Base-by-base conservation (phyloP, 352 stramenopile genomes). In the Pythium diclinum region DNA sequence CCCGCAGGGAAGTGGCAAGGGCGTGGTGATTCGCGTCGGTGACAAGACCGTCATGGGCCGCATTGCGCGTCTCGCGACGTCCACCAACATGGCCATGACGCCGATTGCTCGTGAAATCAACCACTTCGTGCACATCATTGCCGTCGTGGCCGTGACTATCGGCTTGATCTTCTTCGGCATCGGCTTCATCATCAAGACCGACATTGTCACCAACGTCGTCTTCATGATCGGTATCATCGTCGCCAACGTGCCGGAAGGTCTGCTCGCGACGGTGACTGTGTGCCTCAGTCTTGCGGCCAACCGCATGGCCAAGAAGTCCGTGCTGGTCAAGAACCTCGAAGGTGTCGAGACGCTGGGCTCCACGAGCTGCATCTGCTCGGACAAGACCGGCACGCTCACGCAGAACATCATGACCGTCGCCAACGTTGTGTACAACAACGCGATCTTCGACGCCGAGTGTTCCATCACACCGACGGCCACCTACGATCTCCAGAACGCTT, bases 321-420 rank as follows among this genome's bases (percentile, higher is more conserved):
- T 97, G 58, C 73, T 98, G 13, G 92, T 98, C n/a, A 98, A 98
- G 79, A 96, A 97, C 62, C 75, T 98, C 33, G 83, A 97, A 63
- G 85, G 84, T 52, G 88, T 98, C 16, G 91, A 98, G 74, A 98
- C 91, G 10, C 74, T 98, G 9, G 93, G 92, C 9, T 97, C 87
- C 5, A 97, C 89, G 4, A 96, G 79, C n/a, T 94, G 81, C 64
- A 98, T 99, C 67, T 97, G 88, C 76, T 96, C 88, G 16, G 95
- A 98, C 69, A 98, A 98, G 78, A 98, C 93, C 0, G 93, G 93
- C 19, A 98, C 94, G 54, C 76, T 98, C 16, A 98, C 94, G 19
- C 78, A 94, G 52, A 98, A 98, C 68, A 81, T 96, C 64, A 98
- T 98, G 94, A 98, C 92, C 13, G 91, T 98, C 17, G 88, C 91